A percentile compares a stretch with the other conserved stretches of the same genome.
Evolutionary conservation across 495 filamentous ascomycete species (phyloP).

Genomic region (Parachaetomium inaequale): DNA sequence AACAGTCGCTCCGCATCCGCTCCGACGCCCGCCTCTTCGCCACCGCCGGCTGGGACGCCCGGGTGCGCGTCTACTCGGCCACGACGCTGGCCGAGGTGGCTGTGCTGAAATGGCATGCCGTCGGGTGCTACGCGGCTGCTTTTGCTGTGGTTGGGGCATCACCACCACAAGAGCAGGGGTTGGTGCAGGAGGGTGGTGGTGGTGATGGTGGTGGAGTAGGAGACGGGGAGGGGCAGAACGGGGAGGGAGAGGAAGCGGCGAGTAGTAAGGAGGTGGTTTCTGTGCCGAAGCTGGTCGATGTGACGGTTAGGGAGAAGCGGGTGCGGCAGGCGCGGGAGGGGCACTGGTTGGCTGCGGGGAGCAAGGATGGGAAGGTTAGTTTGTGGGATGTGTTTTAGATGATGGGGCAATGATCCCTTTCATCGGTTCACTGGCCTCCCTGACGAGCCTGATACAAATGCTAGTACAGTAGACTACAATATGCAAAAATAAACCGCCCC

Average conservation of each 20-base stretch:
- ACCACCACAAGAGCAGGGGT: background rate
- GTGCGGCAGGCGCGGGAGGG: slow-evolving; percentile 60
- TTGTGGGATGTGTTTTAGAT: slow-evolving; percentile 86
- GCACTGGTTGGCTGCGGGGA: slow-evolving; percentile 88
- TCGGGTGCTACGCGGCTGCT: slow-evolving; percentile 80
- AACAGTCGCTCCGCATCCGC: slow-evolving; percentile 75
- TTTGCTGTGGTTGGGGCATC: slow-evolving; percentile 56
- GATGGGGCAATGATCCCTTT: too few relatives aligned
- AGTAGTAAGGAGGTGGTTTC: background rate
- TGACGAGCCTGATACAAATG: background rate
- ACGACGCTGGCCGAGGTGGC: slow-evolving; percentile 85
- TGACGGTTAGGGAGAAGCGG: slow-evolving; percentile 60
- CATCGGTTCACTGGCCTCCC: too few relatives aligned
- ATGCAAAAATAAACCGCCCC: background rate
- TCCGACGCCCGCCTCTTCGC: slow-evolving; percentile 80
- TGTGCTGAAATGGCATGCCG: slow-evolving; percentile 92
- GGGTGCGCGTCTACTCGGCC: slow-evolving; percentile 72
- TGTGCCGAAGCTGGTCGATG: slow-evolving; percentile 30
- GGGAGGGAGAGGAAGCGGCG: background rate
- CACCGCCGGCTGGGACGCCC: slow-evolving; percentile 90
- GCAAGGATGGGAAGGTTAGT: slow-evolving; percentile 94
- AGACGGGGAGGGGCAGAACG: background rate
- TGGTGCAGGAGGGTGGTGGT: background rate
- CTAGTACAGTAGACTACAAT: background rate
- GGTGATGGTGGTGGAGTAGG: background rate